Conservation (phyloP, 805 yeast species). For the Metschnikowia baotianmanensis region DNA sequence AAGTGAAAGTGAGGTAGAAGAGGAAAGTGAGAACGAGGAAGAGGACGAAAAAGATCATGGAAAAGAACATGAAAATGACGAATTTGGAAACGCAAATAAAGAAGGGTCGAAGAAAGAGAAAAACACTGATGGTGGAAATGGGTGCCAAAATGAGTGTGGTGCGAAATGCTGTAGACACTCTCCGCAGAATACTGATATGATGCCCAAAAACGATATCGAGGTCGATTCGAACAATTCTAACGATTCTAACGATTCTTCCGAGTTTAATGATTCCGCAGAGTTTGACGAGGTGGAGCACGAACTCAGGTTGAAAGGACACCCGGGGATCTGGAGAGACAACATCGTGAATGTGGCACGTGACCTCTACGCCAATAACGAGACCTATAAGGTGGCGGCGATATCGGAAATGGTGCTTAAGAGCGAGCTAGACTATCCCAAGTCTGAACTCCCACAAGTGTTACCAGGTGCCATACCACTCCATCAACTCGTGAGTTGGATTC, state of each 20-base stretch:
- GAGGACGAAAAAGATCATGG: constrained; percentile 17
- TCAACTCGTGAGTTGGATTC: constrained; percentile 40
- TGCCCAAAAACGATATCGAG: too few relatives aligned
- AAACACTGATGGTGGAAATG: neutral
- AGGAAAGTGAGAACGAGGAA: constrained; percentile 14
- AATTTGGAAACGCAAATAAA: neutral
- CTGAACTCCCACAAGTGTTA: constrained; percentile 39
- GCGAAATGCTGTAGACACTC: neutral
- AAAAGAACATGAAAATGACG: neutral
- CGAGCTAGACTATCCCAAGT: constrained; percentile 12
- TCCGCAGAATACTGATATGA: too few relatives aligned
- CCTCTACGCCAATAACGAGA: constrained; percentile 9
- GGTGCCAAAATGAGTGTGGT: neutral
- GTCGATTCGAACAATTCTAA: too few relatives aligned
- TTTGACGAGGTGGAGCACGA: constrained; percentile 12
- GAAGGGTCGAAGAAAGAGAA: neutral
- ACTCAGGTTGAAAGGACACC: constrained; percentile 5
- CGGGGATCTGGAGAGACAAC: constrained; percentile 5
- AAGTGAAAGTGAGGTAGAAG: neutral
- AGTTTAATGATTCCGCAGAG: neutral
- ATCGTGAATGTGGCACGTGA: constrained; percentile 7
- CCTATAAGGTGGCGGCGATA: constrained; percentile 21
- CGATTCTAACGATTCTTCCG: neutral
- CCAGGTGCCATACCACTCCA: constrained; percentile 52
- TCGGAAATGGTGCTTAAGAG: constrained; percentile 15